These are phyloP conservation scores for Cymodocea nodosa DNA, from an alignment of 116 monocot genomes.

Conservation along the genomic window DNA sequence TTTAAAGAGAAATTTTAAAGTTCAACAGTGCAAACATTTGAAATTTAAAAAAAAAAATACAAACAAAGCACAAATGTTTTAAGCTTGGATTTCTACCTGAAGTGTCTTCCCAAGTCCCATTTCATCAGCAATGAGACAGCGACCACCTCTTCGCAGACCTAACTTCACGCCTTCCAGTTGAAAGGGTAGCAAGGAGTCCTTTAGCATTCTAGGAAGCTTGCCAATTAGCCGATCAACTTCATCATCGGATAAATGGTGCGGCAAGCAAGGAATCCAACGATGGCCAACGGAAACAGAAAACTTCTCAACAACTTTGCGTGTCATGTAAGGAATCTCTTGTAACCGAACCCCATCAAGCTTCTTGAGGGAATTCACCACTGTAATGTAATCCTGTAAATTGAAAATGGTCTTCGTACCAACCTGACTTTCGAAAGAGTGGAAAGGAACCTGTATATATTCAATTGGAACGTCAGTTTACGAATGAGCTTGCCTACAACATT, in stretches of 20 bases:
- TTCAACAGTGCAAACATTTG: too few relatives aligned
- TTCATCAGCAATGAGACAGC: slow-evolving; percentile 98
- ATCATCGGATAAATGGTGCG: slow-evolving; percentile 47
- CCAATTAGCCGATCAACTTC: slow-evolving; percentile 54
- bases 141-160: slow-evolving; percentile 69
- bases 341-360: slow-evolving; percentile 31
- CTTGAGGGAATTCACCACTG: slow-evolving; percentile 41
- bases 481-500: too few relatives aligned
- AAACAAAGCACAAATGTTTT: too few relatives aligned
- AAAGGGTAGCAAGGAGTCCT: slow-evolving; percentile 65
- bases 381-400: slow-evolving; percentile 52
- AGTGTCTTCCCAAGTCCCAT: slow-evolving; percentile 98
- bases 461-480: too few relatives aligned
- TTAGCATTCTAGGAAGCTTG: slow-evolving; percentile 34
- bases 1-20: too few relatives aligned
- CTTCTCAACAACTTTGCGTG: slow-evolving; percentile 45
- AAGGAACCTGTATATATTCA: slow-evolving; percentile 8
- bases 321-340: slow-evolving; percentile 68
- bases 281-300: slow-evolving; percentile 28
- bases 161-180: slow-evolving; percentile 85
- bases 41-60: too few relatives aligned
- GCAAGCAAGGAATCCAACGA: slow-evolving; percentile 42
- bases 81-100: slow-evolving; percentile 32
- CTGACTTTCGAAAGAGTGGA: slow-evolving; percentile 22
- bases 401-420: slow-evolving; percentile 31